Base-by-base conservation (phyloP, 805 yeast species). In the Candida sanyiensis region DNA sequence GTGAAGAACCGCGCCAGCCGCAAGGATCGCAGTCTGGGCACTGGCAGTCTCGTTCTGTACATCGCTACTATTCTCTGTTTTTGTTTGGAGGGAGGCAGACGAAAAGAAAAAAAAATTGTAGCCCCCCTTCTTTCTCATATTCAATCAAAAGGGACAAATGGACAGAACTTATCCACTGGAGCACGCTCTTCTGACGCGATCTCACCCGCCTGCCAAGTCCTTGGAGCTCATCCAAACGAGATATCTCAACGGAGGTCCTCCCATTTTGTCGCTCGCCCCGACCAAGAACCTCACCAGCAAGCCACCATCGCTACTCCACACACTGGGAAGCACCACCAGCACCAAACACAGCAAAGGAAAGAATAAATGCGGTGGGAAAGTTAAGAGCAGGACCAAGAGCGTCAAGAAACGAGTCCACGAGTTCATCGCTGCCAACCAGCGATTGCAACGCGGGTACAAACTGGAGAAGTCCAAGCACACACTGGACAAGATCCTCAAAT, bases 211-310 rank as follows among this genome's bases (percentile, higher is more conserved):
- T 2, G 20, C 36, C 15, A 40, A 48, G 30, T 56, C 61, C 6
- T 43, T 57, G 6, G 62, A 66, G 40, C 51, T 66, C 2, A 46
- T 67, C n/a, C 47, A 47, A 19, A 55, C 57, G 22, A 47, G 72
- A 11, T 67, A 67, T 19, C 23, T 26, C 25, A 6, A 12, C 9
- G 24, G 25, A 9, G 26, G 30, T 12, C 31, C 37, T n/a, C 29
- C 37, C 10, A 16, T 31, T 43, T 25, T 62, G 52, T 29, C 54
- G 49, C 18, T 52, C 13, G 37, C 39, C 7, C 69, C 70, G 7
- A 63, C 69, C 4, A 48, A 44, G 19, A 35, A 16, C 27, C 23
- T 28, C 18, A 23, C 28, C 28, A 37, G 9, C 21, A 36, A 34
- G 19, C 24, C 37, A 10, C 16, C 10, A 15, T 25, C 37, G 4